A percentile compares a stretch with the other conserved stretches of the same genome.
Evolutionary conservation across 768 basidiomycete genomes (phyloP).

Genomic region (Lentinus brumalis): DNA sequence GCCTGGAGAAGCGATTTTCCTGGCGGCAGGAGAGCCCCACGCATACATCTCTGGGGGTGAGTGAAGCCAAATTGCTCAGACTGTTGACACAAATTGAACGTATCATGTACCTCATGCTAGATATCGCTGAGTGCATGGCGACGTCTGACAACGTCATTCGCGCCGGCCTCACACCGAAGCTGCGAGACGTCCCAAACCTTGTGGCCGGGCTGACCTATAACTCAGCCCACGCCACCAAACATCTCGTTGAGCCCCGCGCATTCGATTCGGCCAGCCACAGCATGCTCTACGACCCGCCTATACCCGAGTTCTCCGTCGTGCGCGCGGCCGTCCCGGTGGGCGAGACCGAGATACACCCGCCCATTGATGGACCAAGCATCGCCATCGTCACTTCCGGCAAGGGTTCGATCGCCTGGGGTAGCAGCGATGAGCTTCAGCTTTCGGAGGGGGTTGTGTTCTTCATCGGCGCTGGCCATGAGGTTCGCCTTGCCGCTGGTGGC

Average conservation of each 20-base stretch:
- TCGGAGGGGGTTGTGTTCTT: constrained; percentile 78
- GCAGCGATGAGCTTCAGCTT: constrained; percentile 39
- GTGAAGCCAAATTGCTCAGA: constrained; percentile 23
- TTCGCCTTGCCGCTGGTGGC: constrained; percentile 46
- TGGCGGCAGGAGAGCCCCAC: constrained; percentile 96
- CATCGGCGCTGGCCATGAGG: constrained; percentile 67
- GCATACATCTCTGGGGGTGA: constrained; percentile 93
- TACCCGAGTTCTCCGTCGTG: constrained; percentile 91
- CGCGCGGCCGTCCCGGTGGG: constrained; percentile 51
- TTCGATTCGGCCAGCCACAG: constrained; percentile 43
- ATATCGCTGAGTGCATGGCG: constrained; percentile 99
- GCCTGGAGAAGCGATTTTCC: constrained; percentile 89
- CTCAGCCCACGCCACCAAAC: constrained; percentile 65
- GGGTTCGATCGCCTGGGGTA: constrained; percentile 58
- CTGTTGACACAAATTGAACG: neutral
- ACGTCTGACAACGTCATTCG: constrained; percentile 99
- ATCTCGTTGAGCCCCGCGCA: constrained; percentile 62
- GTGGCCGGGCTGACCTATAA: constrained; percentile 85
- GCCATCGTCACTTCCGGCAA: constrained; percentile 72
- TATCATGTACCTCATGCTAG: constrained; percentile 40
- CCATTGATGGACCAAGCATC: constrained; percentile 84
- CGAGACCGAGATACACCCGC: constrained; percentile 54
- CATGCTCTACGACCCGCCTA: constrained; percentile 85
- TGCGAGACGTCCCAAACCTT: constrained; percentile 91
- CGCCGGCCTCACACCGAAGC: constrained; percentile 95